phyloP scores from a whole-genome alignment of 495 filamentous ascomycete genomes.

The Lindgomyces ingoldianus region DNA sequence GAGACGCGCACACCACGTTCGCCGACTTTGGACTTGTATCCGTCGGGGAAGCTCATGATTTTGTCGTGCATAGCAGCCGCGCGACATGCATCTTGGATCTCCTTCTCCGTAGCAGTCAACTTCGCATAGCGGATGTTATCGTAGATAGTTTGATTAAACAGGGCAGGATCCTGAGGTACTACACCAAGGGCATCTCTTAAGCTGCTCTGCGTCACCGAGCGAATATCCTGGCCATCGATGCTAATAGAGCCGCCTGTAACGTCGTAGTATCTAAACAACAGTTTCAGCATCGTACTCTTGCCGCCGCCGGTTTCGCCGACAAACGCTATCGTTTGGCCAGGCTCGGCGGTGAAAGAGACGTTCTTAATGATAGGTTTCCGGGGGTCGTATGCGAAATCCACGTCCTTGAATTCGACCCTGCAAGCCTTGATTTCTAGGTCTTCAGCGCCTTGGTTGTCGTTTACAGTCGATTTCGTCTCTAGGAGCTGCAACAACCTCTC shows the following conservation, averaged over 20 bases:
- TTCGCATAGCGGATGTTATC: constrained; percentile 63
- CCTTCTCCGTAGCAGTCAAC: constrained; percentile 49
- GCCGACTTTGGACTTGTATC: constrained; percentile 39
- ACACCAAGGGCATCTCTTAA: constrained; percentile 30
- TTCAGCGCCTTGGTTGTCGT: constrained; percentile 8
- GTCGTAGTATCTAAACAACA: constrained; percentile 40
- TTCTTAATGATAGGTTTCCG: constrained; percentile 23
- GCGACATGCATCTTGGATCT: constrained; percentile 51
- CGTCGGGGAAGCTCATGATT: constrained; percentile 55
- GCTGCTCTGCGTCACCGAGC: constrained; percentile 8
- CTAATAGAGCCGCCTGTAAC: constrained; percentile 30
- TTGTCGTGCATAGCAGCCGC: constrained; percentile 63
- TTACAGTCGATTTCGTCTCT: constrained; percentile 53
- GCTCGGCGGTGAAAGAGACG: constrained; percentile 19
- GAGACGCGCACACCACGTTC: constrained; percentile 32
- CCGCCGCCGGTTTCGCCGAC: constrained; percentile 40
- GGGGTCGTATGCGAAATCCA: constrained; percentile 35
- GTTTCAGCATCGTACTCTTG: constrained; percentile 38
- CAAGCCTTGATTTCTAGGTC: constrained; percentile 9
- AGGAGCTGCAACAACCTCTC: constrained; percentile 74
- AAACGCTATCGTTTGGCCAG: constrained; percentile 29
- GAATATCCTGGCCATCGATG: constrained; percentile 30
- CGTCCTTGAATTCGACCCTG: constrained; percentile 31
- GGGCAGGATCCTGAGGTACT: constrained; percentile 35
- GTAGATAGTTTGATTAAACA: constrained; percentile 49